phyloP scores from a whole-genome alignment of 345 rosid species.

The Eutrema japonicum region DNA sequence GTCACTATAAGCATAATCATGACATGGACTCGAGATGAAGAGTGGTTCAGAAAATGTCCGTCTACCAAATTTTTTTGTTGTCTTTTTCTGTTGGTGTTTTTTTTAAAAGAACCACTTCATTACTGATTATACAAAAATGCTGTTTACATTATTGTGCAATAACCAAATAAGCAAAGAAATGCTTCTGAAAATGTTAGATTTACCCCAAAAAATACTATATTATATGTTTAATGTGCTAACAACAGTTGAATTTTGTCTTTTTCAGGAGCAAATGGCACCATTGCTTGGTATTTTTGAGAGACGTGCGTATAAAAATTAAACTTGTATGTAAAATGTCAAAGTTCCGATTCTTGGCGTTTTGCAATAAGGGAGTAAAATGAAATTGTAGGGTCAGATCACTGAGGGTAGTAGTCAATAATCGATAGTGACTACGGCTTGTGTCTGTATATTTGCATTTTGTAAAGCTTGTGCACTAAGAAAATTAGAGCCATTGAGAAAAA shows the following conservation, averaged over 20 bases:
- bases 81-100: no score
- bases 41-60: no score
- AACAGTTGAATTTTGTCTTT: background rate
- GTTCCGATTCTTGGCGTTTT: conserved; percentile 14
- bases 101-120: no score
- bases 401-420: background rate
- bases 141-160: no score
- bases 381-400: conserved; percentile 17
- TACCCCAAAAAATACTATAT: no score
- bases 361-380: background rate
- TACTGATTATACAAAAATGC: no score
- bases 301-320: background rate
- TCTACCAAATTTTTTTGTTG: no score
- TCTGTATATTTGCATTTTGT: background rate
- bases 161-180: no score
- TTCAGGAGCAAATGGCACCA: no score
- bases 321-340: background rate
- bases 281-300: background rate
- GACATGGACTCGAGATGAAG: no score
- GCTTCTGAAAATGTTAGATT: no score
- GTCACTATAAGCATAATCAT: no score
- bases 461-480: background rate
- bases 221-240: background rate
- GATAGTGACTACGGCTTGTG: conserved; percentile 4
- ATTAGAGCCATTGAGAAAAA: background rate